Conservation (phyloP, 108 stramenopile genomes). For the Aurantiochytrium sp. region DNA sequence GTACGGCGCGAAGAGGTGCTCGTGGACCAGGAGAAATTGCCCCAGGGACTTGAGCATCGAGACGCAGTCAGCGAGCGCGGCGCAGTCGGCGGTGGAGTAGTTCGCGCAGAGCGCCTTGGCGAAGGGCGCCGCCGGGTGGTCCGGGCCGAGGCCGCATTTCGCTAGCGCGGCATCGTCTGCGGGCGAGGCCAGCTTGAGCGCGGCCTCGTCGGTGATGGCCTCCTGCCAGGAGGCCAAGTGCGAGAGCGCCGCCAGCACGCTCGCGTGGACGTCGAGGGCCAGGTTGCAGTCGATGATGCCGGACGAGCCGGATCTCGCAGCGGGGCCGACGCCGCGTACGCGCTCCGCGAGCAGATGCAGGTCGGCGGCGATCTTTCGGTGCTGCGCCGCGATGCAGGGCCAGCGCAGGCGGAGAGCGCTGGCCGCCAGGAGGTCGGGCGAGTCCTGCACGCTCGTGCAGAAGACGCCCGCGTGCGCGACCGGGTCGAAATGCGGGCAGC, state of each 20-base stretch:
- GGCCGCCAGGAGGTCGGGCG: background rate
- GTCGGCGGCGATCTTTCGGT: no score
- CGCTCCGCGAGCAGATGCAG: no score
- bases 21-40: slow-evolving; percentile 21
- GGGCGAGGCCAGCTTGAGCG: slow-evolving; percentile 42
- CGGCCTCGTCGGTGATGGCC: slow-evolving; percentile 30
- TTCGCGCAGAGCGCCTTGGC: slow-evolving; percentile 47
- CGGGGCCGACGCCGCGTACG: no score
- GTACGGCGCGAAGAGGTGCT: slow-evolving; percentile 49
- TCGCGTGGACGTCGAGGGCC: background rate
- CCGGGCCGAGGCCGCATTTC: background rate
- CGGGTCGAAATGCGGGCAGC: background rate
- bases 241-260: slow-evolving; percentile 34
- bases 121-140: slow-evolving; percentile 37
- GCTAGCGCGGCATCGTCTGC: background rate
- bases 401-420: background rate
- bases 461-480: background rate
- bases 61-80: slow-evolving; percentile 43
- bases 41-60: slow-evolving; percentile 49
- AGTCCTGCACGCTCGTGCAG: background rate
- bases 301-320: no score
- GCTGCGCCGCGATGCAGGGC: no score
- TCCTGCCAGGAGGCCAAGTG: slow-evolving; percentile 39
- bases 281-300: background rate
- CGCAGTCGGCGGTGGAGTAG: slow-evolving; percentile 43